These are phyloP conservation scores for Nepenthes mirabilis DNA, from an alignment of 148 eudicot genomes.

Conservation along the genomic window DNA sequence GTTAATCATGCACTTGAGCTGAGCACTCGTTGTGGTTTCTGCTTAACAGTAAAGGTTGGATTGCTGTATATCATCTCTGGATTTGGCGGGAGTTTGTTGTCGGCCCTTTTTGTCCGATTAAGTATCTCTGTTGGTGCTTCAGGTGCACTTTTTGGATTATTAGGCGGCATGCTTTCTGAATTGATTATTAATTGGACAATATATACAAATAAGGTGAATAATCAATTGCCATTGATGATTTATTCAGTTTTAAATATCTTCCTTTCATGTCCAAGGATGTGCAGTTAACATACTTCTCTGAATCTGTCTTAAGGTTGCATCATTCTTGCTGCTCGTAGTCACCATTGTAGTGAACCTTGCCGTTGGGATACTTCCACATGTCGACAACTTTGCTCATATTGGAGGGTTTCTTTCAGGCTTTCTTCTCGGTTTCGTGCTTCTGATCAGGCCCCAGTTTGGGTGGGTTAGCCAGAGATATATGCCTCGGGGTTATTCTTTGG, in stretches of 20 bases:
- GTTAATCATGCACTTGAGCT: not conserved
- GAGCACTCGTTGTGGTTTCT: slow-evolving; percentile 14
- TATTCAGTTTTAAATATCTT: not conserved
- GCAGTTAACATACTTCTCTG: not conserved
- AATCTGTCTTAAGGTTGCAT: slow-evolving; percentile 35
- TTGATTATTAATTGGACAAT: slow-evolving; percentile 78
- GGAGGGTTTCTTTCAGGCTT: slow-evolving; percentile 88
- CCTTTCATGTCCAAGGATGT: not conserved
- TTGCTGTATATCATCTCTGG: slow-evolving; percentile 71
- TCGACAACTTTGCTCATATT: slow-evolving; percentile 92
- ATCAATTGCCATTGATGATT: not conserved
- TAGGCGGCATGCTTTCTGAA: slow-evolving; percentile 95
- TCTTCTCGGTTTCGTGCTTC: slow-evolving; percentile 73
- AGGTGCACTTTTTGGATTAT: slow-evolving; percentile 82
- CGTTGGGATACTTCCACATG: slow-evolving; percentile 76
- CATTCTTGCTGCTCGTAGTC: slow-evolving; percentile 52
- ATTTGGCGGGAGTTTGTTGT: slow-evolving; percentile 72
- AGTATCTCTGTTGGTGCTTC: slow-evolving; percentile 90
- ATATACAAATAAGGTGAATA: slow-evolving; percentile 61
- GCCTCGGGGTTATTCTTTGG: slow-evolving; percentile 21
- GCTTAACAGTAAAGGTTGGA: slow-evolving; percentile 61
- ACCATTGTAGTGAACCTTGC: slow-evolving; percentile 56
- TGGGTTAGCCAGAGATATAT: slow-evolving; percentile 56
- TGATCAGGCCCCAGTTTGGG: slow-evolving; percentile 72
- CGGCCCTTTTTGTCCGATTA: slow-evolving; percentile 66